Evolutionary conservation across 1,284 basidiomycete species (phyloP).

Genomic region (Ceratobasidium sp.): DNA sequence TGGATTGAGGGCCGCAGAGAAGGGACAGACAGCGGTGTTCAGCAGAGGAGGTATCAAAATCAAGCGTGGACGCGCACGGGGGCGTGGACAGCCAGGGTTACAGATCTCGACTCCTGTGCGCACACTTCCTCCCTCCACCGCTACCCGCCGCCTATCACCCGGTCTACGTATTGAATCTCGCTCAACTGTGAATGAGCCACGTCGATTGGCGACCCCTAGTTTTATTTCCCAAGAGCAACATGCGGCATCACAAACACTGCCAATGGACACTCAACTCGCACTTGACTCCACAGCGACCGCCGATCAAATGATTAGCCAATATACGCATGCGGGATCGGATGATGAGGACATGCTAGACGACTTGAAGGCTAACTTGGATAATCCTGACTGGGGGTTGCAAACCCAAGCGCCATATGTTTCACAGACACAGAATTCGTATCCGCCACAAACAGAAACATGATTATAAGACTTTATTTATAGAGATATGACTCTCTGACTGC

Average conservation of each 20-base stretch:
- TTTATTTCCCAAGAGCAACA: background rate
- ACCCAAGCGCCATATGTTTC: constrained; percentile 26
- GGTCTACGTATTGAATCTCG: constrained; percentile 15
- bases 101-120: constrained; percentile 23
- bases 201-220: background rate
- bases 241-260: background rate
- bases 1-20: background rate
- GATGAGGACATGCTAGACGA: constrained; percentile 21
- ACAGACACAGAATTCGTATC: constrained; percentile 16
- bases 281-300: constrained; percentile 1
- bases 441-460: background rate
- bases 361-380: constrained; percentile 18
- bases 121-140: background rate
- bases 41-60: background rate
- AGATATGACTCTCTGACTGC: background rate
- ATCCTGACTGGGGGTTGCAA: constrained; percentile 23
- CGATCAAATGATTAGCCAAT: constrained; percentile 26
- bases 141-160: constrained; percentile 4
- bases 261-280: background rate
- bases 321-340: constrained; percentile 31
- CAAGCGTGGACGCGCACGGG: constrained; percentile 13
- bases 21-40: background rate
- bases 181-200: background rate
- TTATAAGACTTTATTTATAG: background rate
- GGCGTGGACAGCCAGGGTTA: constrained; percentile 14